Conservation (phyloP, 2,329 filamentous ascomycete genomes). For the Coniochaeta sp. region DNA sequence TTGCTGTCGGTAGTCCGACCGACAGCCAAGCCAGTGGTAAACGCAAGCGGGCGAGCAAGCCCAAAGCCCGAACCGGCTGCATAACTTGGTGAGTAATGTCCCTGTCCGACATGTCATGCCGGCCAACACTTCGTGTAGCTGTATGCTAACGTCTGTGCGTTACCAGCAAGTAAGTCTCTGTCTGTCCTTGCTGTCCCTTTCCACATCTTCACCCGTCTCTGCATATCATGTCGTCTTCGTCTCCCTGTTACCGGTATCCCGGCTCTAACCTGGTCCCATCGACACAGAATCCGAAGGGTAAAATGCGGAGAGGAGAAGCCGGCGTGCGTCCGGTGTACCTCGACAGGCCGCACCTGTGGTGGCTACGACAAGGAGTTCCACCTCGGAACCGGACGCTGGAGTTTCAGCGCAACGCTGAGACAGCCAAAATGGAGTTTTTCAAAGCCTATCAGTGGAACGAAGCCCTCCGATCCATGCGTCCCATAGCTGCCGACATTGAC, state of each 20-base stretch:
- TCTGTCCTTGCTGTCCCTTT: not conserved
- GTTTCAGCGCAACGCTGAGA: constrained; percentile 10
- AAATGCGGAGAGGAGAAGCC: constrained; percentile 29
- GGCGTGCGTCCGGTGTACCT: constrained; percentile 23
- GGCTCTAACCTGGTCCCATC: not conserved
- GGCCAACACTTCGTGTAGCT: not conserved
- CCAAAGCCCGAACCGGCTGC: constrained; percentile 15
- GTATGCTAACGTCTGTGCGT: constrained; percentile 1
- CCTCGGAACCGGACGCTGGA: constrained; percentile 8
- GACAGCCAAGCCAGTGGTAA: constrained; percentile 1
- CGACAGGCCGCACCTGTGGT: constrained; percentile 25
- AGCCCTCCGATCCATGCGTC: constrained; percentile 21
- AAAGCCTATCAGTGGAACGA: constrained; percentile 17
- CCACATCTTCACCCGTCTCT: not conserved
- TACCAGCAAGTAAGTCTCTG: not conserved
- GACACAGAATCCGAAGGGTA: constrained; percentile 24
- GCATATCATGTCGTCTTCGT: not conserved
- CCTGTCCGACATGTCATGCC: not conserved
- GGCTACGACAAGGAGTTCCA: constrained; percentile 22
- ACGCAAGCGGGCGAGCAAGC: constrained; percentile 8
- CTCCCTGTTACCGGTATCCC: not conserved
- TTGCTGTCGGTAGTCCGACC: not conserved
- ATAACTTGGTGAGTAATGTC: constrained; percentile 8
- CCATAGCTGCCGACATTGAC: constrained; percentile 26
- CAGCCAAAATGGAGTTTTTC: constrained; percentile 17